A percentile compares a stretch with the other conserved stretches of the same genome.
Conservation (phyloP, 2,329 filamentous ascomycete species). For the Sclerotinia nivalis region DNA sequence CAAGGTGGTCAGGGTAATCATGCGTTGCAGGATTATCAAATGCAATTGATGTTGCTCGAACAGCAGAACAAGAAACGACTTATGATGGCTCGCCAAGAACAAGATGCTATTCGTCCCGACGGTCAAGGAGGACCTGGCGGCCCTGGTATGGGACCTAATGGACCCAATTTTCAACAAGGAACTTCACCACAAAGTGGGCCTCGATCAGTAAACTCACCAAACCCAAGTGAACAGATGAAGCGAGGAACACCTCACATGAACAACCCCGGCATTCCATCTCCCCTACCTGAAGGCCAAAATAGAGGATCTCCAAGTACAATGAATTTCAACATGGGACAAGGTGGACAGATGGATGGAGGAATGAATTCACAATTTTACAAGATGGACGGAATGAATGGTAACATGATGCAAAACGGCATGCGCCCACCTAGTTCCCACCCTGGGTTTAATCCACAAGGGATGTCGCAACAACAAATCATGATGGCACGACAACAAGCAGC, state of each 20-base stretch:
- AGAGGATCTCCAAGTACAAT: slow-evolving; percentile 65
- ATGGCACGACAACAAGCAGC: slow-evolving; percentile 50
- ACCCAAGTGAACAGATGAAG: slow-evolving; percentile 77
- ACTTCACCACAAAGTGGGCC: slow-evolving; percentile 67
- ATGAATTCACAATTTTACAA: slow-evolving; percentile 62
- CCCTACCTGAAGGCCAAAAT: slow-evolving; percentile 69
- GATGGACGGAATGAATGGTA: slow-evolving; percentile 52
- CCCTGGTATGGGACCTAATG: slow-evolving; percentile 57
- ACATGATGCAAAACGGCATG: slow-evolving; percentile 67
- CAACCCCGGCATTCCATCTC: slow-evolving; percentile 67
- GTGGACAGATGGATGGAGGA: slow-evolving; percentile 60
- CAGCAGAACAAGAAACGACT: slow-evolving; percentile 86
- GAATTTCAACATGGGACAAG: slow-evolving; percentile 56
- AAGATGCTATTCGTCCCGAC: slow-evolving; percentile 61
- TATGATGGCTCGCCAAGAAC: slow-evolving; percentile 77
- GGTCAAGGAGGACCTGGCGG: slow-evolving; percentile 48
- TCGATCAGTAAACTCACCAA: slow-evolving; percentile 71
- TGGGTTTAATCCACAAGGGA: slow-evolving; percentile 51
- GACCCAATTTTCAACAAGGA: slow-evolving; percentile 64
- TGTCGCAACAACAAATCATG: slow-evolving; percentile 57
- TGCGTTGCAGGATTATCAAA: slow-evolving; percentile 83
- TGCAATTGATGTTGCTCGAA: slow-evolving; percentile 84
- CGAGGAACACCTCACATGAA: slow-evolving; percentile 74
- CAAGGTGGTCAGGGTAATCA: slow-evolving; percentile 63
- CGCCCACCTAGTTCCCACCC: slow-evolving; percentile 70